Evolutionary conservation across 1,139 yeast species (phyloP).

Genomic region (Blastobotrys apis): DNA sequence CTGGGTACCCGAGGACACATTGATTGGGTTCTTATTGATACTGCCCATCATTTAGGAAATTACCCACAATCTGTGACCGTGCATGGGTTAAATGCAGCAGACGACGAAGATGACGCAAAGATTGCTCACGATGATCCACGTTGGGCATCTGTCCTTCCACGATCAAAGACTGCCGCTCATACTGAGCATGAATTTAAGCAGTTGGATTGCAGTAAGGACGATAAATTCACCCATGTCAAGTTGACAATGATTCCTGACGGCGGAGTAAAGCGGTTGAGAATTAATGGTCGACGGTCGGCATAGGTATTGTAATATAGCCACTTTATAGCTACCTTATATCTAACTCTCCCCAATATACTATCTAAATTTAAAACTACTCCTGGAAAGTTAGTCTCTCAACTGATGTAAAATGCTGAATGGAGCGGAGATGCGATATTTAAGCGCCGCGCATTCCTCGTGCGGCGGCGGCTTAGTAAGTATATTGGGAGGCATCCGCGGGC

Average conservation of each 20-base stretch:
- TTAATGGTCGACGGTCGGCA: slow-evolving; percentile 52
- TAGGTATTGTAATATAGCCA: too few species aligned
- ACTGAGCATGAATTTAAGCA: slow-evolving; percentile 60
- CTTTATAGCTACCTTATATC: too few species aligned
- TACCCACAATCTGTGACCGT: slow-evolving; percentile 76
- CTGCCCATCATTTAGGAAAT: slow-evolving; percentile 91
- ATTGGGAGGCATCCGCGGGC: too few species aligned
- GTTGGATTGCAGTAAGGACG: slow-evolving; percentile 14
- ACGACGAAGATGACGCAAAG: slow-evolving; percentile 31
- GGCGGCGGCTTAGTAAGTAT: too few species aligned
- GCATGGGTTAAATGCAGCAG: slow-evolving; percentile 38
- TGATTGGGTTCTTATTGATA: slow-evolving; percentile 65
- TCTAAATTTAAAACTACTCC: too few species aligned
- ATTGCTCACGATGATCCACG: slow-evolving; percentile 38
- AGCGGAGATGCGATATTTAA: too few species aligned
- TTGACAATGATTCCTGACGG: slow-evolving; percentile 91
- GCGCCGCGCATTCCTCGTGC: too few species aligned
- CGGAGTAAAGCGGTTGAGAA: slow-evolving; percentile 85
- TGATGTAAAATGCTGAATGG: too few species aligned
- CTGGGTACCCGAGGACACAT: slow-evolving; percentile 60
- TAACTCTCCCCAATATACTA: too few species aligned
- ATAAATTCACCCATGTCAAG: slow-evolving; percentile 58
- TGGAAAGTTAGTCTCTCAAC: too few species aligned
- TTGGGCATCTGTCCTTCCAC: slow-evolving; percentile 66
- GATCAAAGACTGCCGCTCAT: slow-evolving; percentile 73